Evolutionary conservation across 2,329 filamentous ascomycete genomes (phyloP), one percentile per base, ranked within the genome.

Genomic region (Exophiala dermatitidis): DNA sequence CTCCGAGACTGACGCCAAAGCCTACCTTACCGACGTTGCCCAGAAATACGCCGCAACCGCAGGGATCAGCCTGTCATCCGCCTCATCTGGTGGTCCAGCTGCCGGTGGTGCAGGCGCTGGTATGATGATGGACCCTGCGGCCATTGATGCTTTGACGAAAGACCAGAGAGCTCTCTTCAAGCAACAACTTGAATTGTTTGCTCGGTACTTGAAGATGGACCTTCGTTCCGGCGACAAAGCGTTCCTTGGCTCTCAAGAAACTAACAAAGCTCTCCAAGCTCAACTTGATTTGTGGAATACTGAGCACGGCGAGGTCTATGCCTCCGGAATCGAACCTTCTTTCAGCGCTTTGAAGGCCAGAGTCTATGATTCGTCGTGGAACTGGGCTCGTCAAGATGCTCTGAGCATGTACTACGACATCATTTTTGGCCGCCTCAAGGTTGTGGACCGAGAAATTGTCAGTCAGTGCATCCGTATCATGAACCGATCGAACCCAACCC

Each of bases 71-170:
- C 75, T 98, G 55, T 85, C 90, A 3, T 83, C 86, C 4, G 83
- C 86, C 30, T 67, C 75, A 19, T 80, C 88, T 29, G 81, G 85
- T 48, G 85, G 84, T 56, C 89, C 88, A 60, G 81, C 80, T 57
- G 85, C 78, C 51, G 86, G 80, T 57, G 81, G 77, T 53, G 81
- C 78, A 51, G 64, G 62, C 42, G 86, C 81, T 61, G 91, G 90
- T 68, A 97, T 98, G 93, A 95, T 98, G 88, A 97, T 98, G 90
- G 93, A 98, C 66, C 93, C 93, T 5, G 93, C 91, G 37, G 93
- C 93, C 49, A 85, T 98, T 60, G 93, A 98, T 69, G 93, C 93
- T 9, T 79, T 98, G 50, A 98, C 93, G 66, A 97, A 97, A 71
- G 93, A 97, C 67, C 93, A 98, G 72, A 84, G 86, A 60, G 86